Evolutionary conservation across 2,329 filamentous ascomycete species (phyloP), one percentile per base, ranked within the genome.

Genomic region (Xylaria sp.): DNA sequence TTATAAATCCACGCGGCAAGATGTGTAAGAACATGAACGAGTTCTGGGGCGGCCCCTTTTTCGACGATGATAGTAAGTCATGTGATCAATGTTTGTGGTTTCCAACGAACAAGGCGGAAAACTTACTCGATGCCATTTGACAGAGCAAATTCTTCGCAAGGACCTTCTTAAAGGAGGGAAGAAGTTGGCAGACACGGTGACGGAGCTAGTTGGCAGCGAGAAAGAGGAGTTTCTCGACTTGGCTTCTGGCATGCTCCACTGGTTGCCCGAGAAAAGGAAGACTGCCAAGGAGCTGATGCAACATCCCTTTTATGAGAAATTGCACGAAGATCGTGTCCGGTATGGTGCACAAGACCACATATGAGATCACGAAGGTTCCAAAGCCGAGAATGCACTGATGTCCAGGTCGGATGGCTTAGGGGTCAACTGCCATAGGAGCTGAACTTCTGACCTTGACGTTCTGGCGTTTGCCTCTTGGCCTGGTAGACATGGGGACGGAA

Each of bases 151-250:
- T 10, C 5, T 37, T 37, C 44, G 46, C 46, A 48, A 10, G 46
- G 46, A 48, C 46, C 46, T 37, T 37, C 46, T 48, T 23, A 48
- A 4, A 6, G 46, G 6, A 12, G 44, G 18, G 25, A 25, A 23
- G 58, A 60, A 60, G 7, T 32, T 60, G 8, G 58, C 58, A 50
- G 58, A 60, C 20, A 60, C 58, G 44, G 58, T 60, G 46, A 60
- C 58, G 28, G 25, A 60, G 37, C 41, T 60, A 37, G 58, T 4
- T 34, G 58, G 58, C 25, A 18, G 20, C 15, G 44, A 60, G 46
- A 51, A 60, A 51, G 44, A 50, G 9, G 3, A 7, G 7, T 60
- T 60, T 28, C 58, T 51, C 28, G 58, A 60, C 32, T 23, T 60
- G 2, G 58, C 44, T 12, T 15, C 25, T 25, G 18, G 44, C 25